Base-by-base conservation (phyloP, 192 early-diverging fungal species). In the Diversispora epigaea region DNA sequence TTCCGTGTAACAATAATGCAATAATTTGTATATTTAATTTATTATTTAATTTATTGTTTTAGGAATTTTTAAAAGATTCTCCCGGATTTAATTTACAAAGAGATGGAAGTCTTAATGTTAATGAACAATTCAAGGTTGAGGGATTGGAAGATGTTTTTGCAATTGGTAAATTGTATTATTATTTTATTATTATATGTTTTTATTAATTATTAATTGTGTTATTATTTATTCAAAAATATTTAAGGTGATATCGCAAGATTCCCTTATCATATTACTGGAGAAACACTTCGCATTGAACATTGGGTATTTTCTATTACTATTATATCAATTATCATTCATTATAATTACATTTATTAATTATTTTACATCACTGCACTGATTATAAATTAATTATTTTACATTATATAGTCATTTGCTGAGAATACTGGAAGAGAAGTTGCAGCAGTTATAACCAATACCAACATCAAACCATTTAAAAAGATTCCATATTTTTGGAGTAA, bases 401-500 rank as follows among this genome's bases (percentile, higher is more conserved):
- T 60, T 22, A 52, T 41, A 52, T 60, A 72, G 70, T 32, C 75
- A 68, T 82, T 83, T 67, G 85, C 85, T 43, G 75, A 84, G 52
- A 79, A 78, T 54, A 78, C 77, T 32, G 77, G 75, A 47, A 69
- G 84, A 43, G 73, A 67, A 17, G 81, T 71, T 21, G 83, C 78
- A 22, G 19, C 43, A 63, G 73, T 77, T 45, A 82, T 84, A 56
- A 57, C 55, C 7, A 57, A 44, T 3, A 66, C 62, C n/a, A 69
- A 80, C 49, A 12, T 14, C 19, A 66, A 46, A 44, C 62, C 79
- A 21, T 89, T 87, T 70, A 77, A 72, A 39, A 71, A 78, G 25
- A 77, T 85, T 14, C 88, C 88, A 10, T 89, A 83, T 74, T 89
- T 89, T 74, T 89, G 85, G 87, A 87, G 84, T 19, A 83, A 80